Conservation (phyloP, 805 yeast genomes). For the Tanozyma kutaoensis region DNA sequence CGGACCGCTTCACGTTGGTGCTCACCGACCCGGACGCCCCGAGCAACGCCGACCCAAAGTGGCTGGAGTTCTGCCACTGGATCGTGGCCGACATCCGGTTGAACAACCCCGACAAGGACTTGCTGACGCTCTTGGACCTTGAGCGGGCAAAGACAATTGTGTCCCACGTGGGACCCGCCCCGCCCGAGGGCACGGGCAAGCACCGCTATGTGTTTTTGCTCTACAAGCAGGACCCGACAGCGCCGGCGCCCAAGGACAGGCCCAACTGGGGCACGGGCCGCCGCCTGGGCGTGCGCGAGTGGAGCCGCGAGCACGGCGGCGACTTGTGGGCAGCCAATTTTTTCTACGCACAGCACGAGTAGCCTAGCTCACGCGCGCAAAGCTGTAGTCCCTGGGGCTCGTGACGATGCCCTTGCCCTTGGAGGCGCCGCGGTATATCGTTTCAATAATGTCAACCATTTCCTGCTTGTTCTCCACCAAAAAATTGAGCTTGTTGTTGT, state of each 20-base stretch:
- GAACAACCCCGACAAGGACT: slow-evolving; percentile 20
- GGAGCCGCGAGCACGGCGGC: slow-evolving; percentile 48
- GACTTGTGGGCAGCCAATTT: slow-evolving; percentile 68
- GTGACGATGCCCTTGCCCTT: slow-evolving; percentile 88
- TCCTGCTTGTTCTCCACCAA: slow-evolving; percentile 67
- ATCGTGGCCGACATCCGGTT: slow-evolving; percentile 42
- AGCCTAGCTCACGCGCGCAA: no score
- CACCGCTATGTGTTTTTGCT: slow-evolving; percentile 78
- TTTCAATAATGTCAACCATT: slow-evolving; percentile 80
- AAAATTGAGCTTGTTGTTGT: slow-evolving; percentile 88
- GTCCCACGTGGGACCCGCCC: slow-evolving; percentile 73
- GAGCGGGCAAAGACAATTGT: slow-evolving; percentile 29
- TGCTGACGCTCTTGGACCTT: slow-evolving; percentile 18
- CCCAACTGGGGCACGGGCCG: slow-evolving; percentile 84
- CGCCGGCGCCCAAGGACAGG: slow-evolving; percentile 36
- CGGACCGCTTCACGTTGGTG: slow-evolving; percentile 57
- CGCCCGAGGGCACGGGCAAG: slow-evolving; percentile 77
- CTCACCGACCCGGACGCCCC: slow-evolving; percentile 96
- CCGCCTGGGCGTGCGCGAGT: slow-evolving; percentile 71
- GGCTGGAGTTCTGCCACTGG: slow-evolving; percentile 84
- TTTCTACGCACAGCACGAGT: slow-evolving; percentile 60
- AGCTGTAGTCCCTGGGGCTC: slow-evolving; percentile 71
- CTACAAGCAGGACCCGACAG: slow-evolving; percentile 48
- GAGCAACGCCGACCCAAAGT: slow-evolving; percentile 62
- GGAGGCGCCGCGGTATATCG: slow-evolving; percentile 79